Base-by-base conservation (phyloP, 441 rosid genomes). In the California macrophylla region DNA sequence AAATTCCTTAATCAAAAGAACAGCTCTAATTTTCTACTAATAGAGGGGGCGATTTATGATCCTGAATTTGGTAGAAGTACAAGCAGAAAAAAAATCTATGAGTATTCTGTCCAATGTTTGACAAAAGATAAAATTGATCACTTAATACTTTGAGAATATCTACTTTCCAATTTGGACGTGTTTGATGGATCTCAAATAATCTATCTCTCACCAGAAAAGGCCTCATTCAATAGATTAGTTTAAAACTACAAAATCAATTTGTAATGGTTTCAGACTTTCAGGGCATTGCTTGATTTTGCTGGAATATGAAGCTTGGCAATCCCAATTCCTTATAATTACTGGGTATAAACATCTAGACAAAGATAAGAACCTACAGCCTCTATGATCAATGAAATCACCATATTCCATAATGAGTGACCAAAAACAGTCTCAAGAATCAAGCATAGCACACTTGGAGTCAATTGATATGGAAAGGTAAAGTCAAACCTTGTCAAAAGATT, bases 401-500 rank as follows among this genome's bases (percentile, higher is more conserved):
- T 21, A 8, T 25, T 32, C 24, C 5, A 3, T 60, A 24, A 4
- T 12, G 32, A 60, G 32, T 60, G n/a, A 10, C 29, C 30, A 10
- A 58, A 9, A 60, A 60, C 5, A 54, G 7, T 25, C 64, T 10
- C 29, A 60, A 25, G 12, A 25, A n/a, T 24, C 30, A 60, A 60
- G 32, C 67, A 7, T 32, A 42, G 36, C 20, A 30, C 18, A 32
- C 23, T 24, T 69, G 34, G 58, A 67, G 38, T 32, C 32, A 64
- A 45, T 66, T 64, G 34, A 60, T 54, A 63, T 58, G 69, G 34
- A 66, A 81, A 81, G 56, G 34, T 66, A 38, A 15, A 74, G 24
- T 13, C 42, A 73, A 80, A 89, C 97, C 97, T 90, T 83, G 77
- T 90, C 96, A 87, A 95, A 88, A 72, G 95, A 85, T 78, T 81